phyloP scores from a whole-genome alignment of 1,284 basidiomycete genomes.

The Moniliella sp. region DNA sequence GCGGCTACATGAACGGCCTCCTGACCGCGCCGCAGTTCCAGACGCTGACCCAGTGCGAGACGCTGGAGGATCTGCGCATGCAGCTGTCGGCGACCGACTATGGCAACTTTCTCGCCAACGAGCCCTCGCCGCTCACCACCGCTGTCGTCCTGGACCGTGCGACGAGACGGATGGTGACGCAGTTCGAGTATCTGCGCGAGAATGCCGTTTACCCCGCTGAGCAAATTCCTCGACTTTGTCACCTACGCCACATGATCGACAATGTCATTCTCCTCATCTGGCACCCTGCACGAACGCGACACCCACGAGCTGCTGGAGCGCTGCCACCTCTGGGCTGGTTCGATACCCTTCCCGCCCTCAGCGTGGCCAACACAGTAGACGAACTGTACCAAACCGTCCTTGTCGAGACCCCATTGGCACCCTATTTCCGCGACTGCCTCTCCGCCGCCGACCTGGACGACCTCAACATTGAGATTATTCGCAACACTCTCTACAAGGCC shows the following conservation, averaged over 20 bases:
- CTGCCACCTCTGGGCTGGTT: conserved; percentile 88
- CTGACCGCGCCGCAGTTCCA: conserved; percentile 70
- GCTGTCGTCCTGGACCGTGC: conserved; percentile 87
- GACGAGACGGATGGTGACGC: conserved; percentile 76
- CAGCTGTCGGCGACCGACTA: conserved; percentile 81
- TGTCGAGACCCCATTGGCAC: conserved; percentile 91
- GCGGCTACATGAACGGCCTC: conserved; percentile 82
- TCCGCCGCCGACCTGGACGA: conserved; percentile 90
- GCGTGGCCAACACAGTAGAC: conserved; percentile 95
- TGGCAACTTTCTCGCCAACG: conserved; percentile 91
- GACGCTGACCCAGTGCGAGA: conserved; percentile 91
- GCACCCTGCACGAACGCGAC: conserved; percentile 86
- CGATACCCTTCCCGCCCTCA: conserved; percentile 96
- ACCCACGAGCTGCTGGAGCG: conserved; percentile 87
- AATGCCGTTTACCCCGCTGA: conserved; percentile 81
- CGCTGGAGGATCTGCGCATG: conserved; percentile 55
- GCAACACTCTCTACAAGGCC: conserved; percentile 97
- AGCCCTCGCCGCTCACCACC: conserved; percentile 80
- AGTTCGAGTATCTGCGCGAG: conserved; percentile 78
- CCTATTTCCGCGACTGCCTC: conserved; percentile 88
- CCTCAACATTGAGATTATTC: conserved; percentile 97
- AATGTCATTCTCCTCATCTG: conserved; percentile 88
- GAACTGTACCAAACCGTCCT: conserved; percentile 90
- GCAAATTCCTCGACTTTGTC: conserved; percentile 89
- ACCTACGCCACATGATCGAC: conserved; percentile 98